Evolutionary conservation across 2,329 filamentous ascomycete genomes (phyloP), one percentile per base, ranked within the genome.

Genomic region (Aspergillus sp.): DNA sequence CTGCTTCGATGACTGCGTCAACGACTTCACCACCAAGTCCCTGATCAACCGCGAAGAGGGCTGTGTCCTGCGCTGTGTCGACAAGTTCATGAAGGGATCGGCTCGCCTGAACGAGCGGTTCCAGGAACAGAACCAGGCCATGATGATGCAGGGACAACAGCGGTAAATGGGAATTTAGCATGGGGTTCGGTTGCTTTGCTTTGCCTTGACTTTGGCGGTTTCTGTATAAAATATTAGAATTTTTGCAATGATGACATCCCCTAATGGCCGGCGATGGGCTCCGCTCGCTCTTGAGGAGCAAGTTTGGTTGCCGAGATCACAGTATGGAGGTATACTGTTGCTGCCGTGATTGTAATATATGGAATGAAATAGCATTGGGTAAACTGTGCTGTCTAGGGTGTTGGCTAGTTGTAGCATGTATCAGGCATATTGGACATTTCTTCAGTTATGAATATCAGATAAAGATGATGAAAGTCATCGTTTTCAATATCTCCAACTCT

Each of bases 11-110:
- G 90, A 95, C 80, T 99, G 95, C 84, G 87, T 99, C 80, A 94
- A 93, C 80, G 93, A 98, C 84, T 99, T 99, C 86, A 96, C 93
- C 73, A 96, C 92, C 81, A 98, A 98, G 83, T 91, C 92, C 52
- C 87, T 99, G 67, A 89, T 90, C 65, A 86, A 88, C 68, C 89
- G 91, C 76, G 95, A 99, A 82, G 90, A 90, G 73, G 89, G 90
- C 77, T 99, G 95, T 82, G 88, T 98, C 72, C 88, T 91, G 81
- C 90, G 92, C 72, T 99, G 95, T 80, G 93, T 98, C 64, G 90
- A 95, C 80, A 99, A 99, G 84, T 91, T 91, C 80, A 89, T 98
- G 84, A 95, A 96, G 78, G 89, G 89, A 65, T 91, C 91, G 66
- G 91, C 95, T 80, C 89, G 95, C 62, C 84, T 99, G 70, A 91